Evolutionary conservation across 208 protist species (phyloP).

Genomic region (Crithidia thermophila): DNA sequence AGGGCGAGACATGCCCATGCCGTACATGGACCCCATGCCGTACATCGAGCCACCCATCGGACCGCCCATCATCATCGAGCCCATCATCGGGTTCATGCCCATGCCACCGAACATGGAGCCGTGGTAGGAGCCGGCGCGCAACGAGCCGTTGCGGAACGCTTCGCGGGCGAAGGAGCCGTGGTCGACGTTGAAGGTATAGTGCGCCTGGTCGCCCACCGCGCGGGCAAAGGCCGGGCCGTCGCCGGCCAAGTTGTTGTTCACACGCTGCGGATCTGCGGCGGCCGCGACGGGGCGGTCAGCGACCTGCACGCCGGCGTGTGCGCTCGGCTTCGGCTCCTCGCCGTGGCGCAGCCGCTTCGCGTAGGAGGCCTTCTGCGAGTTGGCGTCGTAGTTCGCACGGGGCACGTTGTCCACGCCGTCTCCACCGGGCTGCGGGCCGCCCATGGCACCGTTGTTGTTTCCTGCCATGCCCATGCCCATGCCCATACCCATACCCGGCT

Average conservation of each 20-base stretch:
- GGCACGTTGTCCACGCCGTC: neutral
- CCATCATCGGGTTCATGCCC: constrained; percentile 19
- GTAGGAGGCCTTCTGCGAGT: constrained; percentile 34
- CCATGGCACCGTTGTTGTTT: no score
- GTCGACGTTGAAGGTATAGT: constrained; percentile 34
- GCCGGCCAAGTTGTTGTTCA: constrained; percentile 34
- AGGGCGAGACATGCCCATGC: constrained; percentile 30
- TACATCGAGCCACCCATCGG: constrained; percentile 27
- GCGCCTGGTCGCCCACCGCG: constrained; percentile 16
- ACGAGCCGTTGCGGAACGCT: constrained; percentile 6
- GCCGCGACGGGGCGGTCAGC: constrained; percentile 20
- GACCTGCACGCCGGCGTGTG: constrained; percentile 24
- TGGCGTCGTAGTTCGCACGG: constrained; percentile 24
- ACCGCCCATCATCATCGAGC: constrained; percentile 29
- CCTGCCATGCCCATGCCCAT: no score
- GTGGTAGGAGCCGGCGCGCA: constrained; percentile 17
- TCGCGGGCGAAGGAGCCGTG: constrained; percentile 34
- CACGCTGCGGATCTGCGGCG: constrained; percentile 20
- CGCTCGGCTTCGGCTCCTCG: constrained; percentile 20
- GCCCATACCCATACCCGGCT: neutral
- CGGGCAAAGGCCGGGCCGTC: constrained; percentile 25
- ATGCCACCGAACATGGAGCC: constrained; percentile 30
- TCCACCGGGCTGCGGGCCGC: neutral
- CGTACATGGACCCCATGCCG: constrained; percentile 41
- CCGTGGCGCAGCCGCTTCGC: constrained; percentile 39